These are phyloP conservation scores for Nemania bipapillata DNA, from an alignment of 2,329 filamentous ascomycete species.

Conservation along the genomic window DNA sequence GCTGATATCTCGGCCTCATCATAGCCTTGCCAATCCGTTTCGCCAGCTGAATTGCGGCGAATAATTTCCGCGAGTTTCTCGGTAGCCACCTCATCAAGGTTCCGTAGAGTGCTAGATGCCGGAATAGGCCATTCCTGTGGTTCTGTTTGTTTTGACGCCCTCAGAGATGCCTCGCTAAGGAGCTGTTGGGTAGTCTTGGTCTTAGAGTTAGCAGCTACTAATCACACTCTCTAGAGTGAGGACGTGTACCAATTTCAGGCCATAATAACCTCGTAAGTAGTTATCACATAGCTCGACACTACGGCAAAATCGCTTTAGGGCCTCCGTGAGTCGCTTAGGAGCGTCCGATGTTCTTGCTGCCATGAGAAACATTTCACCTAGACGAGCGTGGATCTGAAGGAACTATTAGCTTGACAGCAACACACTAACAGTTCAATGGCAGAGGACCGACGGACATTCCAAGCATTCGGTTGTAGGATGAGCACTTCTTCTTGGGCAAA, in stretches of 20 bases:
- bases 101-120: constrained; percentile 68
- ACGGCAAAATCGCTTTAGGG: constrained; percentile 85
- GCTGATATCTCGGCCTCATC: constrained; percentile 76
- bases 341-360: constrained; percentile 62
- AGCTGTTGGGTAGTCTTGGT: constrained; percentile 64
- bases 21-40: constrained; percentile 78
- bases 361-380: constrained; percentile 86
- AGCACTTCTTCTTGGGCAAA: constrained; percentile 92
- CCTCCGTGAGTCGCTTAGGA: constrained; percentile 71
- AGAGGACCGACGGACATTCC: constrained; percentile 76
- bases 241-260: constrained; percentile 77
- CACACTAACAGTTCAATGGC: constrained; percentile 2
- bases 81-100: constrained; percentile 77
- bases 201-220: constrained; percentile 43
- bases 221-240: not conserved
- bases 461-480: constrained; percentile 86
- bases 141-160: constrained; percentile 60
- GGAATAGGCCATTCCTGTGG: constrained; percentile 66
- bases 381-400: constrained; percentile 80
- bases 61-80: constrained; percentile 81
- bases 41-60: constrained; percentile 67
- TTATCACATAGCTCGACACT: constrained; percentile 94
- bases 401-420: constrained; percentile 46
- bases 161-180: constrained; percentile 56
- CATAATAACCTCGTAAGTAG: constrained; percentile 92